A percentile compares a stretch with the other conserved stretches of the same genome.
phyloP scores from a whole-genome alignment of 164 flowering plant genomes.

The Litsea cubeba region DNA sequence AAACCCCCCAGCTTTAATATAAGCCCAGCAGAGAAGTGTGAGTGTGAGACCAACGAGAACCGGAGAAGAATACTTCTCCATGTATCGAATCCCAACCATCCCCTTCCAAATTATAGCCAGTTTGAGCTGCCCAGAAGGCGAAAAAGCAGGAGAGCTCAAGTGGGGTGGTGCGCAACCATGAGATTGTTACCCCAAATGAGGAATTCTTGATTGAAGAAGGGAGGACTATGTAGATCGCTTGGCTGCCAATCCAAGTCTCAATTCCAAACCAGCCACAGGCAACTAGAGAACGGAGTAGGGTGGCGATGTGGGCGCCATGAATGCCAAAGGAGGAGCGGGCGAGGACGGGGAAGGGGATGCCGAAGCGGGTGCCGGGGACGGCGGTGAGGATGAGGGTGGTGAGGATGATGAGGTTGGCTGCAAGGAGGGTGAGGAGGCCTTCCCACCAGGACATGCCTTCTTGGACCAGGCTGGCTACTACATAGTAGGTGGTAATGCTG shows the following conservation, averaged over 20 bases:
- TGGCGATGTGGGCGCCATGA: conserved; percentile 77
- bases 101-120: conserved; percentile 66
- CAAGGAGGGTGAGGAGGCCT: conserved; percentile 76
- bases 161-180: conserved; percentile 84
- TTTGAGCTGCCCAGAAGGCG: conserved; percentile 67
- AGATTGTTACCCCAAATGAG: conserved; percentile 15
- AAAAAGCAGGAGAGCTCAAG: conserved; percentile 80
- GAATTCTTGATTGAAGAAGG: conserved; percentile 39
- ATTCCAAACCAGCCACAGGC: conserved; percentile 81
- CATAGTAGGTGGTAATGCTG: conserved; percentile 79
- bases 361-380: conserved; percentile 73
- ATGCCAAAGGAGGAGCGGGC: conserved; percentile 80
- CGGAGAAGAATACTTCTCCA: conserved; percentile 89
- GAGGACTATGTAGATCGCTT: conserved; percentile 74
- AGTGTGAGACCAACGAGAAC: conserved; percentile 51
- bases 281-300: conserved; percentile 72
- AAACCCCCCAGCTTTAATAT: conserved; percentile 75
- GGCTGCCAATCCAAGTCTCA: conserved; percentile 96
- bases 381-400: conserved; percentile 69
- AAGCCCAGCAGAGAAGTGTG: conserved; percentile 66
- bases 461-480: conserved; percentile 87
- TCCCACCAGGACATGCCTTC: conserved; percentile 99
- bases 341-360: conserved; percentile 80
- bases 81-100: conserved; percentile 69
- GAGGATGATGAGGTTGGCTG: conserved; percentile 62